Evolutionary conservation across 192 early-diverging fungal genomes (phyloP).

Genomic region (Coemansia guatemalensis): DNA sequence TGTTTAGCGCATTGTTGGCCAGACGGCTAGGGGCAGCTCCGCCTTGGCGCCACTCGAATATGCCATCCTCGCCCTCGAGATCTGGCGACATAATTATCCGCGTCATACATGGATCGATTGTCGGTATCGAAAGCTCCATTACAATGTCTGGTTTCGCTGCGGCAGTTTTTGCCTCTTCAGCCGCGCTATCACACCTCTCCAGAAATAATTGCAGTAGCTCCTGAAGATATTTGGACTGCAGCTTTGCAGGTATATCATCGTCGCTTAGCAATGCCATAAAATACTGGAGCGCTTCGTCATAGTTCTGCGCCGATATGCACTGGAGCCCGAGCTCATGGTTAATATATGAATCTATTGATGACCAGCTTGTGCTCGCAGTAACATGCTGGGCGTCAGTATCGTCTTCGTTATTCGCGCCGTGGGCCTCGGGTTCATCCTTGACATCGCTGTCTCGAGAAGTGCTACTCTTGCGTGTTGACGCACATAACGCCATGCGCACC

Average conservation of each 20-base stretch:
- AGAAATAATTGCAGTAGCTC: slow-evolving; percentile 51
- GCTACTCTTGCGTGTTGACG: not conserved
- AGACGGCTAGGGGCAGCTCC: slow-evolving; percentile 21
- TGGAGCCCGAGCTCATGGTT: slow-evolving; percentile 85
- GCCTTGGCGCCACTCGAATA: slow-evolving; percentile 29
- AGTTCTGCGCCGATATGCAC: slow-evolving; percentile 70
- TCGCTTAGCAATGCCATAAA: slow-evolving; percentile 73
- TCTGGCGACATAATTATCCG: slow-evolving; percentile 49
- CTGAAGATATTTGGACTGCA: slow-evolving; percentile 52
- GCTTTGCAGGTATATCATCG: slow-evolving; percentile 40
- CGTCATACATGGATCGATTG: slow-evolving; percentile 50
- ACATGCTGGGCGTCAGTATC: not conserved
- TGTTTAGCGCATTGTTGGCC: not conserved
- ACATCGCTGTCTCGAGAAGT: too few relatives aligned
- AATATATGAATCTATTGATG: slow-evolving; percentile 79
- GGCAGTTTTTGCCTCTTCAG: not conserved
- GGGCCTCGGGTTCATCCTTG: not conserved
- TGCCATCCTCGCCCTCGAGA: slow-evolving; percentile 43
- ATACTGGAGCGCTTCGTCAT: slow-evolving; percentile 72
- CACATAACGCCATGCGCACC: slow-evolving; percentile 34
- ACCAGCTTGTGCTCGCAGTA: slow-evolving; percentile 31
- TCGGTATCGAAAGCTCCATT: slow-evolving; percentile 61
- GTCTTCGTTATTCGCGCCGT: not conserved
- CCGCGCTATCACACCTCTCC: slow-evolving; percentile 24
- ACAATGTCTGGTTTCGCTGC: slow-evolving; percentile 3